Evolutionary conservation across 1,284 basidiomycete species (phyloP), one percentile per base, ranked within the genome.

Genomic region (Phaffia rhodozyma): DNA sequence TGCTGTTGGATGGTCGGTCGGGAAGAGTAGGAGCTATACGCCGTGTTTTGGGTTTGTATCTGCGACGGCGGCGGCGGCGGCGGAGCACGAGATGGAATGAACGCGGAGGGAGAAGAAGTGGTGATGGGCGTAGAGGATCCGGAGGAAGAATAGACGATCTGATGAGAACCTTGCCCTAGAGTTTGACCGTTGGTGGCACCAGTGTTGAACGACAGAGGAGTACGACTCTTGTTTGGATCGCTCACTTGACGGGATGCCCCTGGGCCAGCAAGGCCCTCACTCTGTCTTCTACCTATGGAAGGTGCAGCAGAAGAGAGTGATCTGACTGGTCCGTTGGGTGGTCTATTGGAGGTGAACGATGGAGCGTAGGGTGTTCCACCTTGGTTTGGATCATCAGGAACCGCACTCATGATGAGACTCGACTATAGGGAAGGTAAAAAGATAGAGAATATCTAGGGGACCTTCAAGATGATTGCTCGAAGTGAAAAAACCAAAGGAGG

Each of bases 41-140:
- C 38, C 18, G 56, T 47, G 29, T 1, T 30, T 50, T 38, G 61
- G 18, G 49, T 47, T 25, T 56, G 47, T 7, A 49, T 49, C 21
- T 23, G n/a, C 21, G 56, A 43, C 13, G 43, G 55, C 9, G 62
- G 62, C 25, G 62, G 62, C 32, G 62, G 43, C 9, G 62, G 62
- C 1, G 62, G 62, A 7, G 62, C 62, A 54, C 62, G 16, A 0
- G 62, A 58, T 5, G 62, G 62, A 0, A 63, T 47, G 38, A 63
- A 63, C 23, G 62, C 34, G 25, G 62, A 63, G 1, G 62, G 62
- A 21, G 62, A 43, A 5, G 38, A 43, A 43, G 38, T 16, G 56
- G 48, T 21, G 55, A 57, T 32, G 43, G 23, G 48, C 48, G 21
- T 13, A 49, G 52, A 30, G 48, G 52, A 21, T 48, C 48, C 11